Percentiles rank a stretch among this genome's conserved stretches.
phyloP scores from a whole-genome alignment of 768 basidiomycete species.

The Sporobolomyces pararoseus region DNA sequence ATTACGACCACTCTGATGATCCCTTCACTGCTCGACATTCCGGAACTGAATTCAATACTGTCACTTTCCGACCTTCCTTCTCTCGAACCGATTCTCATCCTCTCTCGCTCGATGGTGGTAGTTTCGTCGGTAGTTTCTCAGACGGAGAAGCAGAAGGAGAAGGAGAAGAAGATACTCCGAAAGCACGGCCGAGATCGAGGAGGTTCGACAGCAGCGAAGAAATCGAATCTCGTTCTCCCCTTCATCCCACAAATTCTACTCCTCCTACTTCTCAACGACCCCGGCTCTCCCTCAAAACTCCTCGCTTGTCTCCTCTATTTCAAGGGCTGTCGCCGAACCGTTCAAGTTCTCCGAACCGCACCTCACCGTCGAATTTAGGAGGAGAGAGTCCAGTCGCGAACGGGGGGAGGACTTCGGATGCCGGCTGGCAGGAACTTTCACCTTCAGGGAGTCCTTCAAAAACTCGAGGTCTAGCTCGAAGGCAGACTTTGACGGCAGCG shows the following conservation, averaged over 20 bases:
- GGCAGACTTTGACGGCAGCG: conserved; percentile 25
- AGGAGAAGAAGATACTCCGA: too few relatives aligned
- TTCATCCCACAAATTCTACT: neutral
- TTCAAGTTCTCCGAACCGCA: neutral
- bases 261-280: neutral
- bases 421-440: neutral
- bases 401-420: neutral
- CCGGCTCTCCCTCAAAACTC: neutral
- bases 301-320: neutral
- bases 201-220: neutral
- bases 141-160: neutral
- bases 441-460: neutral
- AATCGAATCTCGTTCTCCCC: neutral
- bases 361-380: neutral
- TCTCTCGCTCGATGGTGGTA: conserved; percentile 9
- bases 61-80: neutral
- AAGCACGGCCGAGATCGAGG: neutral
- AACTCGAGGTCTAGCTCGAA: neutral
- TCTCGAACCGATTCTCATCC: conserved; percentile 18
- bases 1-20: too few relatives aligned
- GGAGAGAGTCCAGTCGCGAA: neutral
- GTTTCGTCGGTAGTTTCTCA: neutral
- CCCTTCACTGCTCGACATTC: neutral
- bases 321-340: neutral
- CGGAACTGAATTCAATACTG: neutral